Evolutionary conservation across 768 basidiomycete species (phyloP).

Genomic region (Podaxis pistillaris): DNA sequence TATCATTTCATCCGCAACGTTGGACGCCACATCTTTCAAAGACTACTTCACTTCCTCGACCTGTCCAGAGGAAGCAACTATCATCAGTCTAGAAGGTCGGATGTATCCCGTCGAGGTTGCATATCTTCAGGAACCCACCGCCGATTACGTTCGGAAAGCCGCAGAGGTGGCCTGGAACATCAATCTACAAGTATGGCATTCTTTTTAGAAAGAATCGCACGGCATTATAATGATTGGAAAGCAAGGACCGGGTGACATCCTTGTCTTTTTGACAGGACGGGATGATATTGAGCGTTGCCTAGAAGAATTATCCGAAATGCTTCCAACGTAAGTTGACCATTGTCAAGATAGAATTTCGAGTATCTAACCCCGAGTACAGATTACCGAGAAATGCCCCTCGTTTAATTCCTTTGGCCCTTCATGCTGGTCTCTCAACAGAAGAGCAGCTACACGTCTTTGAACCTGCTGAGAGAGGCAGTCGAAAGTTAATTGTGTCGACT

Average conservation of each 20-base stretch:
- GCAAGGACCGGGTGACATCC: slow-evolving; percentile 85
- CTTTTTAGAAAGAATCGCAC: not conserved
- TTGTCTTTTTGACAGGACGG: slow-evolving; percentile 92
- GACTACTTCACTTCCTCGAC: slow-evolving; percentile 81
- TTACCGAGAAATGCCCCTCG: slow-evolving; percentile 54
- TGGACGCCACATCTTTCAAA: slow-evolving; percentile 86
- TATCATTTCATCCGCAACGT: slow-evolving; percentile 94
- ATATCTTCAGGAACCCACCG: slow-evolving; percentile 73
- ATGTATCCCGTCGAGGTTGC: slow-evolving; percentile 95
- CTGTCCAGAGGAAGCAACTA: slow-evolving; percentile 67
- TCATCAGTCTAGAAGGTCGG: slow-evolving; percentile 89
- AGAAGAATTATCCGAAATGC: slow-evolving; percentile 74
- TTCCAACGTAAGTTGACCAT: slow-evolving; percentile 54
- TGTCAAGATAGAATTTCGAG: not conserved
- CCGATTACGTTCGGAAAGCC: slow-evolving; percentile 81
- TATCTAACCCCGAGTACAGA: slow-evolving; percentile 27
- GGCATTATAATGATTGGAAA: slow-evolving; percentile 27
- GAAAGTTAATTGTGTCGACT: slow-evolving; percentile 91
- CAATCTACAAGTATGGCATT: slow-evolving; percentile 60
- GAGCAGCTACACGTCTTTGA: slow-evolving; percentile 90
- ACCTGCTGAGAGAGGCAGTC: slow-evolving; percentile 64
- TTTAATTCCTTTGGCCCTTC: slow-evolving; percentile 71
- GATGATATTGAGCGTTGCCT: slow-evolving; percentile 94
- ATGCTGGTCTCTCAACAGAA: slow-evolving; percentile 85
- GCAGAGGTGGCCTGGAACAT: slow-evolving; percentile 85